Evolutionary conservation across 2,329 filamentous ascomycete genomes (phyloP), one percentile per base, ranked within the genome.

Genomic region (Cladobotryum protrusum): DNA sequence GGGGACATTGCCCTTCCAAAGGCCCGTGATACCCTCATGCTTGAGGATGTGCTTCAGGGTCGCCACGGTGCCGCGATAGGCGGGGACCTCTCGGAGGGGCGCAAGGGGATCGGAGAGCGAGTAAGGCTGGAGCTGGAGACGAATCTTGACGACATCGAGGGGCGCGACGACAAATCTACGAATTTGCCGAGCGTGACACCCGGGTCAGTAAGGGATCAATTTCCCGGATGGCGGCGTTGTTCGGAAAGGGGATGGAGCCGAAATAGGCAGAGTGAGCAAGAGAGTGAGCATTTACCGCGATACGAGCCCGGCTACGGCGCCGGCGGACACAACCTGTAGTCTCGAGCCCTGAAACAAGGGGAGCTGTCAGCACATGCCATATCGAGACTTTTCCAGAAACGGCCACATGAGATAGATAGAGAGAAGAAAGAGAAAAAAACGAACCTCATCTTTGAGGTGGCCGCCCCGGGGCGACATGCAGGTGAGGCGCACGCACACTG

Each of bases 1-100:
- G 36, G 93, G 91, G 52, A 99, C 83, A 66, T 99, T 99, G 65
- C 93, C 93, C 75, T 97, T 97, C 93, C 93, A 99, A 56, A 99
- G 79, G 29, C 83, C 87, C 47, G 86, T 85, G 57, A 97, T 64
- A 39, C 93, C 93, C 67, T 99, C 93, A 61, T 90, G 76, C 24
- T 73, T 74, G 46, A 92, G 67, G 61, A 97, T 97, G 54, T 85
- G 79, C 51, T 78, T 79, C 64, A 95, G 74, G 2, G 90, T 95
- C 11, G 79, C 77, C 37, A 90, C 60, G 1, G 89, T 89, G 58
- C 89, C 89, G 63, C 85, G 89, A 72, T 92, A 88, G 42, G 72
- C 73, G 47, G 65, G 68, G 12, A 74, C 65, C 52, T 71, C 56
- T 56, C 72, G 72, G 55, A 81, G 75, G 40, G 84, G 75, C 42